These are phyloP conservation scores for Holtermanniella nyarrowii DNA, from an alignment of 768 basidiomycete genomes.

Conservation along the genomic window DNA sequence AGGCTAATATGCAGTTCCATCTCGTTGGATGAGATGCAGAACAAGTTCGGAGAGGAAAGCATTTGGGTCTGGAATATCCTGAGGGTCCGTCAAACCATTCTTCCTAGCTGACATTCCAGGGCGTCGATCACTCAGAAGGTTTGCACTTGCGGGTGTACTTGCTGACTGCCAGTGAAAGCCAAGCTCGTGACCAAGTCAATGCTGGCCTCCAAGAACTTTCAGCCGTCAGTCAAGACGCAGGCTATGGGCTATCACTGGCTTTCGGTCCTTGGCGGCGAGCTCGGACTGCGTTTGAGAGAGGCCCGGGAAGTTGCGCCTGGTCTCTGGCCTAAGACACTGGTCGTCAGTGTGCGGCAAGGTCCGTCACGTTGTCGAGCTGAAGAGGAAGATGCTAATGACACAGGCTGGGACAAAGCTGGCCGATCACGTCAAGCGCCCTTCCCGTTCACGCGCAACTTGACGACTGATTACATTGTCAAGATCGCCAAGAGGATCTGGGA, in stretches of 20 bases:
- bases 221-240: constrained; percentile 60
- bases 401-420: constrained; percentile 50
- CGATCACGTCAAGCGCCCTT: constrained; percentile 79
- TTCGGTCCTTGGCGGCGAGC: constrained; percentile 77
- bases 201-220: constrained; percentile 91
- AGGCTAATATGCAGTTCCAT: constrained; percentile 29
- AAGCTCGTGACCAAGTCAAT: constrained; percentile 78
- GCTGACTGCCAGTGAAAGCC: constrained; percentile 59
- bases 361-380: constrained; percentile 1
- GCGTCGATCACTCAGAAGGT: constrained; percentile 82
- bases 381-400: neutral
- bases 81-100: constrained; percentile 47
- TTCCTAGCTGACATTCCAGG: constrained; percentile 42
- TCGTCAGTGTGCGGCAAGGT: constrained; percentile 67
- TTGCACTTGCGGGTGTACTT: constrained; percentile 9
- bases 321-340: constrained; percentile 86
- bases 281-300: constrained; percentile 73
- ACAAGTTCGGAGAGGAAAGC: constrained; percentile 43
- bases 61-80: constrained; percentile 90
- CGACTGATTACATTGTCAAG: constrained; percentile 63
- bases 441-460: constrained; percentile 65
- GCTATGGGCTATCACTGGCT: constrained; percentile 84
- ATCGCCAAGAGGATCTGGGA: constrained; percentile 77
- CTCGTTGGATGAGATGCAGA: constrained; percentile 42
- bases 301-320: constrained; percentile 61